A percentile compares a stretch with the other conserved stretches of the same genome.
Evolutionary conservation across 495 filamentous ascomycete genomes (phyloP).

Genomic region (Penicillium argentinense): DNA sequence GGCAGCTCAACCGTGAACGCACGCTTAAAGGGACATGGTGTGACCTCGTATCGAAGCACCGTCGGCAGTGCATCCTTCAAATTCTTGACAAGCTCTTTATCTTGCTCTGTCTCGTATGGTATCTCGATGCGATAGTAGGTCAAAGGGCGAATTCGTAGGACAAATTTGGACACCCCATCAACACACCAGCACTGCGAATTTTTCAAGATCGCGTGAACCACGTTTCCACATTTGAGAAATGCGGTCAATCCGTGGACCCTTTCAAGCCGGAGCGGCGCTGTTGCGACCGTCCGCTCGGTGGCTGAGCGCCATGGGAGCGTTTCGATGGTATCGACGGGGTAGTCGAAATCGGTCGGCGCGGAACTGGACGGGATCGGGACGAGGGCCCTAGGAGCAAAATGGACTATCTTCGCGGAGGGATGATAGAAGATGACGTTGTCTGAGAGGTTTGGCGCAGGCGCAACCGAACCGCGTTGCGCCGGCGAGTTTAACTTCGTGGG

Average conservation of each 20-base stretch:
- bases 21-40: slow-evolving; percentile 79
- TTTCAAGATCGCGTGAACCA: slow-evolving; percentile 79
- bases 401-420: slow-evolving; percentile 63
- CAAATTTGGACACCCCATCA: slow-evolving; percentile 78
- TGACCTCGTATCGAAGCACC: slow-evolving; percentile 81
- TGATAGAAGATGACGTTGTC: slow-evolving; percentile 73
- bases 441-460: slow-evolving; percentile 37
- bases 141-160: slow-evolving; percentile 73
- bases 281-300: slow-evolving; percentile 78
- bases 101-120: slow-evolving; percentile 59
- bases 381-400: slow-evolving; percentile 53
- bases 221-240: slow-evolving; percentile 79
- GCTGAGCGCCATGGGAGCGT: slow-evolving; percentile 72
- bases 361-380: slow-evolving; percentile 43
- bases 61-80: slow-evolving; percentile 68
- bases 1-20: slow-evolving; percentile 75
- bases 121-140: slow-evolving; percentile 90
- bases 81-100: slow-evolving; percentile 57
- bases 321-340: slow-evolving; percentile 42
- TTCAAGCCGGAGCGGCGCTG: slow-evolving; percentile 77
- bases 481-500: slow-evolving; percentile 49
- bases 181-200: slow-evolving; percentile 94
- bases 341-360: slow-evolving; percentile 46
- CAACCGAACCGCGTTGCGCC: slow-evolving; percentile 33
- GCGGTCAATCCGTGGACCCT: slow-evolving; percentile 76